A percentile compares a stretch with the other conserved stretches of the same genome.
phyloP scores from a whole-genome alignment of 2,329 filamentous ascomycete species.

The Leptodontidium sp. region DNA sequence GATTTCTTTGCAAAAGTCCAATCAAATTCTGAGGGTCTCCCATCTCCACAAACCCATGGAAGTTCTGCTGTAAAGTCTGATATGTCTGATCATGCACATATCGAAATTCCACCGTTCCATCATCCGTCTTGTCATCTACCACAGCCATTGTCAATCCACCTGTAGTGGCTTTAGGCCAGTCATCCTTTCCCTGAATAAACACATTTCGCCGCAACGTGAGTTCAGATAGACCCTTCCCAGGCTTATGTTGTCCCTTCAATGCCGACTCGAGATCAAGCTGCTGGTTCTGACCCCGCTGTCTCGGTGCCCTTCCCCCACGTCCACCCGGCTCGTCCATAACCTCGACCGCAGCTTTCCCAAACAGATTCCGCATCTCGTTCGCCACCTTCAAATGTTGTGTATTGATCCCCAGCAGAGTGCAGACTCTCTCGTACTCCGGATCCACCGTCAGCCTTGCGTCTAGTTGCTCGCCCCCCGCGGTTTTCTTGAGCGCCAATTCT shows the following conservation, averaged over 20 bases:
- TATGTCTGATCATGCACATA: slow-evolving; percentile 81
- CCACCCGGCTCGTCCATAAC: slow-evolving; percentile 57
- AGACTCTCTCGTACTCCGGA: slow-evolving; percentile 55
- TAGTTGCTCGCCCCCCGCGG: slow-evolving; percentile 24
- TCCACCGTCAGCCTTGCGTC: slow-evolving; percentile 38
- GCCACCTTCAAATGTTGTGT: slow-evolving; percentile 81
- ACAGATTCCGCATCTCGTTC: slow-evolving; percentile 88
- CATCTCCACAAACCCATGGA: slow-evolving; percentile 84
- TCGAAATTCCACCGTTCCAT: slow-evolving; percentile 75
- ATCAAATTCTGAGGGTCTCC: slow-evolving; percentile 84
- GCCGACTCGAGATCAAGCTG: slow-evolving; percentile 52
- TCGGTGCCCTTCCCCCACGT: slow-evolving; percentile 50
- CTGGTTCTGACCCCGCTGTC: slow-evolving; percentile 53
- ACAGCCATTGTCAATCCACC: slow-evolving; percentile 86
- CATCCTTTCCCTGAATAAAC: slow-evolving; percentile 75
- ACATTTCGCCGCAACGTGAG: slow-evolving; percentile 69
- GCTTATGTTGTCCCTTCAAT: slow-evolving; percentile 52
- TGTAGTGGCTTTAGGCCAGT: slow-evolving; percentile 74
- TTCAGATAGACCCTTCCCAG: slow-evolving; percentile 64
- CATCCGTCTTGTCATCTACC: slow-evolving; percentile 51
- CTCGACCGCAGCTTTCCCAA: slow-evolving; percentile 70
- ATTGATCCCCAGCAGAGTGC: slow-evolving; percentile 66
- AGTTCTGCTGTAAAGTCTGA: slow-evolving; percentile 76
- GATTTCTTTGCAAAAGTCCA: slow-evolving; percentile 74
- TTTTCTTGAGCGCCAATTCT: slow-evolving; percentile 59